A percentile compares a stretch with the other conserved stretches of the same genome.
phyloP scores from a whole-genome alignment of 257 asterid genomes.

The Nicotiana otophora region DNA sequence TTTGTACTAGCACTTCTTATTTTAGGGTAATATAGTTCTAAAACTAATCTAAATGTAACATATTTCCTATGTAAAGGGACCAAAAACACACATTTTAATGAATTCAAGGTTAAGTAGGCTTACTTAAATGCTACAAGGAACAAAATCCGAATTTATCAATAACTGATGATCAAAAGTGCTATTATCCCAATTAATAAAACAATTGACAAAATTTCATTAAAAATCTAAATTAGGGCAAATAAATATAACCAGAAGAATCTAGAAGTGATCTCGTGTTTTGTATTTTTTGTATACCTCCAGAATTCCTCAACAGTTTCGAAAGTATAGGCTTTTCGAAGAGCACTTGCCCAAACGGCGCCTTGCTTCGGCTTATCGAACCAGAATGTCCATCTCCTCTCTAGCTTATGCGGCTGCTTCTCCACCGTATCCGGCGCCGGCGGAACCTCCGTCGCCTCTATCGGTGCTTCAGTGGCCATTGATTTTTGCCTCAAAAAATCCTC shows the following conservation, averaged over 20 bases:
- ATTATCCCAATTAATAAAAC: not conserved
- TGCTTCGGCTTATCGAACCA: conserved; percentile 87
- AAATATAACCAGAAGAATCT: not conserved
- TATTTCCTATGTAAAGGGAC: too few relatives aligned
- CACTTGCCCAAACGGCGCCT: conserved; percentile 82
- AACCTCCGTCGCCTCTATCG: conserved; percentile 31
- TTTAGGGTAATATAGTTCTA: too few relatives aligned
- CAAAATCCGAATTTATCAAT: too few relatives aligned
- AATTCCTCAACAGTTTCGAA: conserved; percentile 93
- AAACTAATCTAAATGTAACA: too few relatives aligned
- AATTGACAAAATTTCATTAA: not conserved
- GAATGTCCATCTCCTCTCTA: conserved; percentile 84
- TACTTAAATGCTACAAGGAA: too few relatives aligned
- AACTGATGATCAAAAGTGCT: too few relatives aligned
- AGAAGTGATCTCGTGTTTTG: not conserved
- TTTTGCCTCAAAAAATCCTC: not conserved
- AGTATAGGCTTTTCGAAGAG: conserved; percentile 64
- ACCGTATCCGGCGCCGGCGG: conserved; percentile 29
- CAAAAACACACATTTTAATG: too few relatives aligned
- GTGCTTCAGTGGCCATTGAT: conserved; percentile 65
- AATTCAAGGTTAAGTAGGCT: too few relatives aligned
- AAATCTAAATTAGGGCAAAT: not conserved
- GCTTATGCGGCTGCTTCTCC: conserved; percentile 53
- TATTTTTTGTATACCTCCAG: conserved; percentile 53
- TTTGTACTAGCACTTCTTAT: too few relatives aligned